These are phyloP conservation scores for Mycena sanguinolenta DNA, from an alignment of 768 basidiomycete species.

Conservation along the genomic window DNA sequence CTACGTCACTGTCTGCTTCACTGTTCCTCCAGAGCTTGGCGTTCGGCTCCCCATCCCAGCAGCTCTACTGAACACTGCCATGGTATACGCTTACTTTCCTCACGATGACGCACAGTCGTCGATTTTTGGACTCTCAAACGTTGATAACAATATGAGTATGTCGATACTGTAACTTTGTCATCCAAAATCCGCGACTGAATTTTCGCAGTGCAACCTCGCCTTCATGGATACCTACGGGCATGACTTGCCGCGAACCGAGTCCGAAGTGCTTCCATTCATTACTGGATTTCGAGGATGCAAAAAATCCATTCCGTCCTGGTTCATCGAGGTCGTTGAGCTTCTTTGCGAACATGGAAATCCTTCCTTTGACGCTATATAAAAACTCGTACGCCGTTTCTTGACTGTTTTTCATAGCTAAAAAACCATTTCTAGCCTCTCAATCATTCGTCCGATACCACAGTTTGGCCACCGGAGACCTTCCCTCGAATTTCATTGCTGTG, in stretches of 20 bases:
- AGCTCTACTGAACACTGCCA: not conserved
- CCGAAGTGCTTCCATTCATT: slow-evolving; percentile 24
- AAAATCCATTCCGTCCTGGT: slow-evolving; percentile 8
- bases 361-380: slow-evolving; percentile 16
- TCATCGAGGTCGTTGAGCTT: slow-evolving; percentile 23
- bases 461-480: slow-evolving; percentile 22
- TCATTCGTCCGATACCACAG: slow-evolving; percentile 38
- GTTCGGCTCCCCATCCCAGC: slow-evolving; percentile 21
- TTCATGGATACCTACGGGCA: not conserved
- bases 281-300: slow-evolving; percentile 10
- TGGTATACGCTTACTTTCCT: slow-evolving; percentile 6
- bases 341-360: slow-evolving; percentile 16
- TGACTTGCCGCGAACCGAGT: not conserved
- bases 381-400: not conserved
- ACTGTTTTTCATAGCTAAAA: not conserved
- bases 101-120: slow-evolving; percentile 10
- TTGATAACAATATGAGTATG: slow-evolving; percentile 29
- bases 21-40: slow-evolving; percentile 13
- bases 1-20: slow-evolving; percentile 13
- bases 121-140: slow-evolving; percentile 5
- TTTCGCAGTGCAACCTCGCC: slow-evolving; percentile 14
- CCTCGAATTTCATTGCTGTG: slow-evolving; percentile 40
- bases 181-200: not conserved
- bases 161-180: too few species aligned
- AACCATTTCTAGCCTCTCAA: slow-evolving; percentile 19